Evolutionary conservation across 208 protist species (phyloP).

Genomic region (Crithidia expoeki): DNA sequence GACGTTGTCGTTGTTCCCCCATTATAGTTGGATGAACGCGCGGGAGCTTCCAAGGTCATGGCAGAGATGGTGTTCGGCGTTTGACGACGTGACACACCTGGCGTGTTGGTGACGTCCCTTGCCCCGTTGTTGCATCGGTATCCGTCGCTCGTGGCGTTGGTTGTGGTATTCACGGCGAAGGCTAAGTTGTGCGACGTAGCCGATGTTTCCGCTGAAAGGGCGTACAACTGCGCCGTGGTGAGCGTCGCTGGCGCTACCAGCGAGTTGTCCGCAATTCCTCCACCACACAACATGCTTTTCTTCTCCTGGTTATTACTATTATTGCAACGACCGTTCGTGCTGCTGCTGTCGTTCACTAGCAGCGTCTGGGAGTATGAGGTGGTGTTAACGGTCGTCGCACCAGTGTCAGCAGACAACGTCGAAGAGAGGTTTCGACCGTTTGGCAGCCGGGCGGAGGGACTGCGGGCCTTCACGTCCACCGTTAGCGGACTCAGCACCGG

Average conservation of each 20-base stretch:
- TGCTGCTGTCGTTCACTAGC: not conserved
- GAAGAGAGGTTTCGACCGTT: not conserved
- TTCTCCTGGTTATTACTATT: not conserved
- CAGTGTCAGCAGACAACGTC: not conserved
- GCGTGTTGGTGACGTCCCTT: not conserved
- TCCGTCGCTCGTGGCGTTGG: not conserved
- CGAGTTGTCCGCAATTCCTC: not conserved
- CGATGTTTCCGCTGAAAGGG: slow-evolving; percentile 1
- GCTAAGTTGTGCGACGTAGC: not conserved
- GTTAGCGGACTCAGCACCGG: slow-evolving; percentile 17
- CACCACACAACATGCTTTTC: too few relatives aligned
- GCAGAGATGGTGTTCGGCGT: not conserved
- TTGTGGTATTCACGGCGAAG: not conserved
- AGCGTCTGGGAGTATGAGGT: not conserved
- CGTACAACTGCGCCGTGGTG: not conserved
- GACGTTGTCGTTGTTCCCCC: not conserved
- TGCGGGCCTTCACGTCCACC: slow-evolving; percentile 12
- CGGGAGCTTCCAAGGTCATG: not conserved
- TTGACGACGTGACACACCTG: not conserved
- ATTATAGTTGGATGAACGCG: not conserved
- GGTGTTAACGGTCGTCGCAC: not conserved
- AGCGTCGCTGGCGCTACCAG: not conserved
- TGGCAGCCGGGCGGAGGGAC: not conserved
- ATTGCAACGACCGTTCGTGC: not conserved
- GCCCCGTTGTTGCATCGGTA: not conserved